These are phyloP conservation scores for Fusarium sp. DNA, from an alignment of 2,329 filamentous ascomycete genomes.

Conservation along the genomic window DNA sequence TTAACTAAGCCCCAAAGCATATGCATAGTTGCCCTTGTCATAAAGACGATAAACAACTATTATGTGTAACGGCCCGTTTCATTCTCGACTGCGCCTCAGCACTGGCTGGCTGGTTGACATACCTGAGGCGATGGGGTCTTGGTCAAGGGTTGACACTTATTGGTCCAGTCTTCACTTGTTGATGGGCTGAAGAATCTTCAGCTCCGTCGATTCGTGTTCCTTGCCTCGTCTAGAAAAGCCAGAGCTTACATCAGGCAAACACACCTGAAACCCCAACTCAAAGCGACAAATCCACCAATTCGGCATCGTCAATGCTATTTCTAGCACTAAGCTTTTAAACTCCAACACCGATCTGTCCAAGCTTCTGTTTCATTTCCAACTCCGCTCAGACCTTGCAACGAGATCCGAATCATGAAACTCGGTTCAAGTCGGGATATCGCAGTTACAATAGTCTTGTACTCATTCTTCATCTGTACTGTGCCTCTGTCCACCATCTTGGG, in stretches of 20 bases:
- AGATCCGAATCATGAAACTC: conserved; percentile 5
- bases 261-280: background rate
- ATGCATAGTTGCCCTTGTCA: background rate
- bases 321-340: background rate
- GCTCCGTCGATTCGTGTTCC: background rate
- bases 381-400: background rate
- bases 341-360: background rate
- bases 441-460: background rate
- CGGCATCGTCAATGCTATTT: background rate
- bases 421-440: conserved; percentile 1
- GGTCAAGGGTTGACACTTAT: background rate
- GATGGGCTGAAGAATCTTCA: background rate
- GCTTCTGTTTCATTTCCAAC: conserved; percentile 13
- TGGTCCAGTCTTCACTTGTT: background rate
- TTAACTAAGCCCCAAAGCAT: background rate
- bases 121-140: background rate
- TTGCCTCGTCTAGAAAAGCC: background rate
- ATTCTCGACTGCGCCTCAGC: background rate
- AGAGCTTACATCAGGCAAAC: background rate
- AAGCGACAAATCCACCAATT: background rate
- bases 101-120: background rate
- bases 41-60: background rate
- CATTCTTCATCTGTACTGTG: conserved; percentile 2
- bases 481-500: background rate
- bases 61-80: background rate